Base-by-base conservation (phyloP, 1,284 basidiomycete genomes). In the Rhodotorula glutinis region DNA sequence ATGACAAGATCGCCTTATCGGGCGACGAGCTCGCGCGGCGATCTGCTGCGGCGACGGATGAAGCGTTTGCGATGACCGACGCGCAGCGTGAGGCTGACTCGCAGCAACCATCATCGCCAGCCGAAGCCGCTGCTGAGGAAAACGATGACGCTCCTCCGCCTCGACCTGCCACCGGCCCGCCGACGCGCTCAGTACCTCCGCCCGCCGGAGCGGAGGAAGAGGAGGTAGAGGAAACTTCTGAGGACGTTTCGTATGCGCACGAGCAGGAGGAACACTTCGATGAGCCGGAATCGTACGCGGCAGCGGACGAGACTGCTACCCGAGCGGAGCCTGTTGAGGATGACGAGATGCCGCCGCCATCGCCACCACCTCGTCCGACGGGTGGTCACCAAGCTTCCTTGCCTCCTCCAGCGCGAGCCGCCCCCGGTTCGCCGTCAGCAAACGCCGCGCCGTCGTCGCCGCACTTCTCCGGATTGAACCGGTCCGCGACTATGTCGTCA, bases 101-200 rank as follows among this genome's bases (percentile, higher is more conserved):
- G 16, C 67, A 78, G 80, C 81, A 76, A 41, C 78, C 81, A 7
- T 83, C 82, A 82, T 71, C 83, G 84, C 63, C 83, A 87, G 46
- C 83, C 9, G 25, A 40, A 85, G 69, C 83, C 82, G 55, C 75
- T 88, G 52, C 84, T 84, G 3, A 84, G 85, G 78, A 60, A 84
- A 30, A 79, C 87, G 74, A 88, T 87, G 74, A 85, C 86, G 2
- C 82, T 87, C 66, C 82, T 23, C 78, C 79, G 0, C 79, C 79
- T 14, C 78, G 80, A 61, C 79, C 81, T 5, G 78, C 75, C 16
- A 79, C 44, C 16, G 53, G 66, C 7, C 63, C 65, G 19, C 71
- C 69, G 40, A 51, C 58, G 23, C 62, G 62, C 1, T 68, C 69
- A 1, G 30, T 68, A 5, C 66, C 71, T 4, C 57, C 53, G 7